Percentiles rank a stretch among this genome's conserved stretches.
These are phyloP conservation scores for Phytophthora pluvialis DNA, from an alignment of 352 stramenopile genomes.

Conservation along the genomic window DNA sequence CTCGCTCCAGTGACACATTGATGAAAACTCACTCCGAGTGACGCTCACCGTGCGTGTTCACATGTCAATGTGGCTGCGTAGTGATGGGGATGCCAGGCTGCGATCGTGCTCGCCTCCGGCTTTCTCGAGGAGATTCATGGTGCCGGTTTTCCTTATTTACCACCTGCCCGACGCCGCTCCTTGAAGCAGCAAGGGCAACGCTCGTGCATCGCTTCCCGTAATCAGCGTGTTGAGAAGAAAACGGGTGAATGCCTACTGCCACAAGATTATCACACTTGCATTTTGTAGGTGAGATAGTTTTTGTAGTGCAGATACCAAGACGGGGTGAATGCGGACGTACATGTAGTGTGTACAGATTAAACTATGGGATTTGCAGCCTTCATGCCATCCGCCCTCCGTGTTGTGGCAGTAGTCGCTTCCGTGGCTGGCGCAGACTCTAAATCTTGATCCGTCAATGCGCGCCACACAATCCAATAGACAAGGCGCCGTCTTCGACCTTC, in stretches of 20 bases:
- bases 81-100: constrained; percentile 9
- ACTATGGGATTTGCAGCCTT: background rate
- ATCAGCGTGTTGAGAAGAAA: constrained; percentile 35
- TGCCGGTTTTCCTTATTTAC: constrained; percentile 2
- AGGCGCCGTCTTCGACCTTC: constrained; percentile 6
- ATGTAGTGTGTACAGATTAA: background rate
- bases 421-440: constrained; percentile 14
- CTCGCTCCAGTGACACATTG: constrained; percentile 16
- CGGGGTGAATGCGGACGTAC: background rate
- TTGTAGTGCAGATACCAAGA: background rate
- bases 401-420: constrained; percentile 4
- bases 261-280: background rate
- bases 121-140: constrained; percentile 9
- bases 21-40: constrained; percentile 13
- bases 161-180: constrained; percentile 1
- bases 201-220: constrained; percentile 8
- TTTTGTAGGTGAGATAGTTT: background rate
- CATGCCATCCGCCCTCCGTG: background rate
- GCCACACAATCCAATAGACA: constrained; percentile 43
- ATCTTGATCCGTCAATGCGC: constrained; percentile 38
- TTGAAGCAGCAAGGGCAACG: constrained; percentile 19
- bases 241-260: constrained; percentile 6
- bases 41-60: constrained; percentile 14
- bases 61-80: background rate
- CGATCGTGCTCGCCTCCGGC: constrained; percentile 2